Percentiles rank a stretch among this genome's conserved stretches.
These are phyloP conservation scores for Dimocarpus longan DNA, from an alignment of 345 rosid genomes.

Conservation along the genomic window DNA sequence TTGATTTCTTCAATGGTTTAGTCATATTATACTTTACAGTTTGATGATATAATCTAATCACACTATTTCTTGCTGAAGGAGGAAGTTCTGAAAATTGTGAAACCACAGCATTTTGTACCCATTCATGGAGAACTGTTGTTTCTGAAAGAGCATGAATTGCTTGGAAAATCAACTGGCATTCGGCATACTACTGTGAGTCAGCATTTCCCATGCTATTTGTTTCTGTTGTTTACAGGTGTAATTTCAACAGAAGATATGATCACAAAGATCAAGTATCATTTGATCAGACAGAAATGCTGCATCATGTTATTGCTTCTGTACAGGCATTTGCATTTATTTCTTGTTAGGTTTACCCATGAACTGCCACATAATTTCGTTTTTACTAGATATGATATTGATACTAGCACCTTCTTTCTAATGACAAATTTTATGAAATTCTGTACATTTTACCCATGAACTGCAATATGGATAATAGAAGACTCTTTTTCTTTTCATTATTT, in stretches of 20 bases:
- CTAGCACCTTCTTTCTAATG: not conserved
- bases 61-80: slow-evolving; percentile 55
- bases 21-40: not conserved
- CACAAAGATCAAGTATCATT: not conserved
- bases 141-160: slow-evolving; percentile 94
- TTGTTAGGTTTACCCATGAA: not conserved
- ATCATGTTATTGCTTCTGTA: not conserved
- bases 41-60: slow-evolving; percentile 10
- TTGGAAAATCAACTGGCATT: slow-evolving; percentile 92
- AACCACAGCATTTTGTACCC: slow-evolving; percentile 98
- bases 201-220: slow-evolving; percentile 13
- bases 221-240: not conserved
- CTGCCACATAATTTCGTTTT: not conserved
- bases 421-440: not conserved
- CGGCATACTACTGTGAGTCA: slow-evolving; percentile 86
- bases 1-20: not conserved
- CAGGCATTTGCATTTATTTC: not conserved
- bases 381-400: not conserved
- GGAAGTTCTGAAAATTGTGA: slow-evolving; percentile 92
- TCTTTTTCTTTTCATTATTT: not conserved
- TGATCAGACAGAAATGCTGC: not conserved
- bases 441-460: not conserved
- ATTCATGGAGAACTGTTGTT: slow-evolving; percentile 98
- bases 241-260: not conserved
- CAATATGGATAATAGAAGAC: not conserved